Base-by-base conservation (phyloP, 164 flowering plant species). In the Pachysandra terminalis region DNA sequence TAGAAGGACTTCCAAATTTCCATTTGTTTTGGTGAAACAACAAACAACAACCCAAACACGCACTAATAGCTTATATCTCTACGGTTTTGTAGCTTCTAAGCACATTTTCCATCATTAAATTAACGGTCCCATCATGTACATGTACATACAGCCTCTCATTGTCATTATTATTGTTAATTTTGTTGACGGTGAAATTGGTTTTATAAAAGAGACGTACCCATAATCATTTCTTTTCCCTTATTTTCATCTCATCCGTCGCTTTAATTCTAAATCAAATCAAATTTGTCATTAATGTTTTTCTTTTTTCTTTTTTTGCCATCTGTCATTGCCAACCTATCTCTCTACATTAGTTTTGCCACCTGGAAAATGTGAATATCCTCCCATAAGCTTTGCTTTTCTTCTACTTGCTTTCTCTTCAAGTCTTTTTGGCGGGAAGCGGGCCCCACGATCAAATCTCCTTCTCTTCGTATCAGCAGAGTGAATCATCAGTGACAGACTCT, bases 341-440 rank as follows among this genome's bases (percentile, higher is more conserved):
- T n/a, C n/a, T n/a, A n/a, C n/a, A n/a, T n/a, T n/a, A n/a, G n/a
- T n/a, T n/a, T n/a, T n/a, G n/a, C n/a, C n/a, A n/a, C n/a, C n/a
- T n/a, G n/a, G n/a, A n/a, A n/a, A n/a, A n/a, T n/a, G n/a, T n/a
- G n/a, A 19, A 19, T 32, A 3, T 32, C 37, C 19, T 13, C 17
- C 22, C 32, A 37, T 5, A 45, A 13, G 51, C 61, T 23, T 74
- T 74, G 76, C 74, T 77, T 72, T 59, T 63, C 77, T 58, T 74
- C 73, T 67, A 74, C 80, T 64, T 73, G 51, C 76, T 74, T 74
- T 54, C 70, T 58, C 22, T 72, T 32, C 59, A 64, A 64, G 72
- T 48, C 66, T 45, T 76, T 71, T 81, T 80, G 83, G 86, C 84
- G 89, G 87, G 87, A 79, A 52, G 70, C 71, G 77, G 90, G 70